phyloP scores from a whole-genome alignment of 805 yeast species.

The Blastobotrys mokoenaii region DNA sequence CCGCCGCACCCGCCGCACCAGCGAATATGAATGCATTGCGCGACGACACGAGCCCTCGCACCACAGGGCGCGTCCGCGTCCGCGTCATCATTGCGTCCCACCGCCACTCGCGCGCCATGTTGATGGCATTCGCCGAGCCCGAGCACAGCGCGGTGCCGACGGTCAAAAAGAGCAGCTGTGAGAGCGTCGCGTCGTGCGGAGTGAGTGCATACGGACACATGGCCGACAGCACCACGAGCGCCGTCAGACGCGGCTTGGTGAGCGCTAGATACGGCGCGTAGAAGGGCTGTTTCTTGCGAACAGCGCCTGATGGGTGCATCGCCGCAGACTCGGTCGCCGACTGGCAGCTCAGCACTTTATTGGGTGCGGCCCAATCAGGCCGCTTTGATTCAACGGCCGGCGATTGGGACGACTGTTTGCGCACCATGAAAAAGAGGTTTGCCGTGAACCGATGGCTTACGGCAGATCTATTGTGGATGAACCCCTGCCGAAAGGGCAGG shows the following conservation, averaged over 20 bases:
- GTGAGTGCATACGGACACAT: slow-evolving; percentile 91
- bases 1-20: slow-evolving; percentile 58
- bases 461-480: too few relatives aligned
- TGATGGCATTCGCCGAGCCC: slow-evolving; percentile 92
- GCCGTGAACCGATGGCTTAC: too few relatives aligned
- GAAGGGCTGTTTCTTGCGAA: slow-evolving; percentile 9
- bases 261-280: slow-evolving; percentile 49
- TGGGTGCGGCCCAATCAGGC: slow-evolving; percentile 6
- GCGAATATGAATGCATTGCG: slow-evolving; percentile 78
- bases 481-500: too few relatives aligned
- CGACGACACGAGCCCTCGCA: slow-evolving; percentile 68
- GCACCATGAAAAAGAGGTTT: slow-evolving; percentile 1
- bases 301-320: background rate
- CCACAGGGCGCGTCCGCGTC: slow-evolving; percentile 85
- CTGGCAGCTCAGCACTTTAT: slow-evolving; percentile 15
- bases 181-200: slow-evolving; percentile 69
- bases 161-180: slow-evolving; percentile 64
- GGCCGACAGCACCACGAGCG: slow-evolving; percentile 81
- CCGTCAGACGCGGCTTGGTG: slow-evolving; percentile 85
- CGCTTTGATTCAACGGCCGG: background rate
- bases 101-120: slow-evolving; percentile 93
- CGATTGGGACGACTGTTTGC: background rate
- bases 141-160: slow-evolving; percentile 82
- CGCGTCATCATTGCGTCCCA: slow-evolving; percentile 83
- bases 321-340: slow-evolving; percentile 2